Base-by-base conservation (phyloP, 192 early-diverging fungal species). In the Coemansia sp. region DNA sequence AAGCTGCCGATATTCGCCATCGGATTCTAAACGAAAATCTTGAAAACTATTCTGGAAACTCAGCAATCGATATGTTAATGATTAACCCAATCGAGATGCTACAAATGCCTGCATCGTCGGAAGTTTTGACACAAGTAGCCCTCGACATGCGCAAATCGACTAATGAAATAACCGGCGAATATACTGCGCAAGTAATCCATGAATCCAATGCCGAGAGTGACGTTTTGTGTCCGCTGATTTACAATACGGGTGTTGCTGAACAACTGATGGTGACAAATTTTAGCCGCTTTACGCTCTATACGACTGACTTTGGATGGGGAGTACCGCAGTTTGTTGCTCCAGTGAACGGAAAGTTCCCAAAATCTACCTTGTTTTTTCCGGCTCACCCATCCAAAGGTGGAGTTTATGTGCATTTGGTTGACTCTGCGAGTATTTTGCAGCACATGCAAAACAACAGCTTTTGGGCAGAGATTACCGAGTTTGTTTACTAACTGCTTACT, bases 231-330 rank as follows among this genome's bases (percentile, higher is more conserved):
- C 25, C 31, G 54, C 25, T 17, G 2, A 12, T 60, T 16, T 45
- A 21, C 14, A 43, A 38, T 0, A 2, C 22, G 3, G 14, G 16
- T 1, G 22, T 29, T 31, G 23, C 58, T 7, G 41, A 43, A 26
- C 51, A n/a, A 10, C 27, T 27, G 11, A 5, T 25, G 1, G 41
- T 27, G 11, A 19, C n/a, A 38, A 55, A 50, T 17, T 55, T 17
- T 37, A 31, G 21, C 37, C 17, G 53, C 16, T 31, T 41, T 39
- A 57, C 12, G 11, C 23, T 11, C 37, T 58, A 63, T 38, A 23
- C 0, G 0, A 16, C 12, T 3, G 57, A 70, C 51, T 70, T 70
- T 70, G 68, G 68, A 4, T 39, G 16, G 50, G 68, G 61, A 3
- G 7, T 29, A 7, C 68, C 68, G 1, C 31, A 49, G 47, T 49